Evolutionary conservation across 2,329 filamentous ascomycete species (phyloP).

Genomic region (Fusarium dlaminii): DNA sequence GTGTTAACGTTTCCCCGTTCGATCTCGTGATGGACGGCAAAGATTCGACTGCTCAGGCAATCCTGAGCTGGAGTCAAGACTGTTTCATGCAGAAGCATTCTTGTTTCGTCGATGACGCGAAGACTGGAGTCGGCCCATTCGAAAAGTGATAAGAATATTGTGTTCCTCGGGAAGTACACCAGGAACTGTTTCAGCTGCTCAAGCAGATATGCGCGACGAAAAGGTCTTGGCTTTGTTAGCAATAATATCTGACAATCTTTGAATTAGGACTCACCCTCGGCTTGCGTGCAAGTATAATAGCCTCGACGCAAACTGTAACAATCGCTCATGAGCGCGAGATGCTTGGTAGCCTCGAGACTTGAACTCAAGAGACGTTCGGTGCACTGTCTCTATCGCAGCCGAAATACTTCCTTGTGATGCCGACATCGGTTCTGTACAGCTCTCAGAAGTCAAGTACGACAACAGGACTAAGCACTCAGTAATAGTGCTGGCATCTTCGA

Average conservation of each 20-base stretch:
- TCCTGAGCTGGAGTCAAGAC: conserved; percentile 54
- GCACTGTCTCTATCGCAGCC: conserved; percentile 56
- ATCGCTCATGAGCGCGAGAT: conserved; percentile 63
- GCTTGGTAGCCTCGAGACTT: conserved; percentile 46
- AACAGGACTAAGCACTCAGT: conserved; percentile 73
- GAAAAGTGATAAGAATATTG: conserved; percentile 76
- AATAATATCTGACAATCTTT: neutral
- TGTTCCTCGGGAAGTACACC: conserved; percentile 76
- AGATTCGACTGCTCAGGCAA: conserved; percentile 55
- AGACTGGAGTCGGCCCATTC: conserved; percentile 79
- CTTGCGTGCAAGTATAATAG: conserved; percentile 74
- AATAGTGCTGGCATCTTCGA: conserved; percentile 61
- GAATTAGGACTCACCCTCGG: conserved; percentile 56
- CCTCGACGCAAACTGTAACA: conserved; percentile 74
- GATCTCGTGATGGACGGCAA: conserved; percentile 63
- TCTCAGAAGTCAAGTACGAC: conserved; percentile 67
- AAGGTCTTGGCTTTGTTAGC: conserved; percentile 59
- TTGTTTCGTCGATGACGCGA: conserved; percentile 79
- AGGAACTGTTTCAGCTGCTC: conserved; percentile 70
- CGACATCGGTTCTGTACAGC: conserved; percentile 56
- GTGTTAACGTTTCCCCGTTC: conserved; percentile 60
- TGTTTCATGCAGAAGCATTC: conserved; percentile 68
- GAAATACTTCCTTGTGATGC: conserved; percentile 64
- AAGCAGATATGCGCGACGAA: conserved; percentile 73
- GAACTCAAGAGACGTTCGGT: conserved; percentile 55